Base-by-base conservation (phyloP, 164 flowering plant species). In the Annona cherimola region DNA sequence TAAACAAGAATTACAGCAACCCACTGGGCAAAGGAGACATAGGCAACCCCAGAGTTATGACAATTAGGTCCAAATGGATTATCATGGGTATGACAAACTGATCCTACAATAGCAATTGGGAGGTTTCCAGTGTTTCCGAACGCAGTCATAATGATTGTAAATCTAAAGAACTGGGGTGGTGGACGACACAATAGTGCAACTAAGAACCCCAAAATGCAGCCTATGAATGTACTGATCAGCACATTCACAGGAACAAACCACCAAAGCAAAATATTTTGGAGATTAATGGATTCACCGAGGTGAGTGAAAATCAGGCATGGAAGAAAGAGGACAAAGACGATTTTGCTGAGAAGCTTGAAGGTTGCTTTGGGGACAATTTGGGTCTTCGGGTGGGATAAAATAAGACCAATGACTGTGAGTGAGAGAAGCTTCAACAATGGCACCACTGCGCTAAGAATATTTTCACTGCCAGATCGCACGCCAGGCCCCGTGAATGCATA, bases 81-180 rank as follows among this genome's bases (percentile, higher is more conserved):
- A 39, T 85, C 76, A 18, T 71, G 18, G 42, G 82, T 79, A 63
- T 91, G 99, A 73, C 99, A 94, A 4, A 94, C 87, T 0, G 99
- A 90, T 5, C 86, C 85, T 59, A 94, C 86, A 42, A 92, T 81
- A 4, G 97, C 95, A 61, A 92, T 79, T 3, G 90, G 87, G 20
- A 94, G 83, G 74, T 91, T 92, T 3, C 98, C 97, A 0, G 94
- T 94, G 73, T 92, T 94, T n/a, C 98, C 97, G 79, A 94, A 90
- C 3, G 84, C 96, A 55, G 94, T 91, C 93, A 88, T 86, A 61
- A 94, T 81, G 45, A 94, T 69, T 20, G 98, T 91, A 74, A 91
- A 89, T 57, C 96, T 74, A 26, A 70, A 74, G 71, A 81, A 90
- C 69, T 91, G 76, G 3, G 89, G 91, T 16, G 97, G 97, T 2